Base-by-base conservation (phyloP, 352 stramenopile species). In the Globisporangium nodosum region DNA sequence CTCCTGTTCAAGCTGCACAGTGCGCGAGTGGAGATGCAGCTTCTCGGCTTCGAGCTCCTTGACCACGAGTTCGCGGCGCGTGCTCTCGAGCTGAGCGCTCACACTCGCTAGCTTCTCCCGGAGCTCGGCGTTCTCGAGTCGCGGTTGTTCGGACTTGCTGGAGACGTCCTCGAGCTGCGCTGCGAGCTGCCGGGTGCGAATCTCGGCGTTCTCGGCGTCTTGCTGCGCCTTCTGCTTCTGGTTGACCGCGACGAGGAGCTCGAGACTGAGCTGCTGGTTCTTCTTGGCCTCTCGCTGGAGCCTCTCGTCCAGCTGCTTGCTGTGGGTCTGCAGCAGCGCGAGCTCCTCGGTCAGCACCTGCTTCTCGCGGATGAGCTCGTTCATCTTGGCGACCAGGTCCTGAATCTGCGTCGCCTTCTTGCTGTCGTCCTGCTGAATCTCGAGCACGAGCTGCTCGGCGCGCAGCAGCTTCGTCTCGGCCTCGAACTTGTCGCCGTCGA, bases 231-330 rank as follows among this genome's bases (percentile, higher is more conserved):
- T 76, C 52, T 81, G 65, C 58, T 85, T 85, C 42, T 90, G 78
- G 56, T 88, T 90, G 15, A 90, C 75, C 3, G 82, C 60, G 13
- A 87, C 68, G 7, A 90, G 73, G 12, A 90, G 53, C 54, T 88
- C 81, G 12, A 88, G 62, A 63, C 76, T 87, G 1, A 90, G 68
- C 48, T 90, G 76, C 47, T 90, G 76, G 35, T 79, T 85, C 60
- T 85, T 88, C 55, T 81, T 82, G 1, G 40, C 58, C n/a, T 88
- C 73, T 6, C 65, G 51, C 5, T 73, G 54, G 5, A 66, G 54
- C 31, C 55, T 49, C 16, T 63, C 56, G n/a, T 84, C 74, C 2
- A 73, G 31, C 45, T 68, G 49, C 21, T 69, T 52, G 8, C 58
- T 58, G 20, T 74, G 63, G 5, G 70, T 65, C 35, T 85, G 72